Evolutionary conservation across 768 basidiomycete genomes (phyloP).

Genomic region (Megacollybia marginata): DNA sequence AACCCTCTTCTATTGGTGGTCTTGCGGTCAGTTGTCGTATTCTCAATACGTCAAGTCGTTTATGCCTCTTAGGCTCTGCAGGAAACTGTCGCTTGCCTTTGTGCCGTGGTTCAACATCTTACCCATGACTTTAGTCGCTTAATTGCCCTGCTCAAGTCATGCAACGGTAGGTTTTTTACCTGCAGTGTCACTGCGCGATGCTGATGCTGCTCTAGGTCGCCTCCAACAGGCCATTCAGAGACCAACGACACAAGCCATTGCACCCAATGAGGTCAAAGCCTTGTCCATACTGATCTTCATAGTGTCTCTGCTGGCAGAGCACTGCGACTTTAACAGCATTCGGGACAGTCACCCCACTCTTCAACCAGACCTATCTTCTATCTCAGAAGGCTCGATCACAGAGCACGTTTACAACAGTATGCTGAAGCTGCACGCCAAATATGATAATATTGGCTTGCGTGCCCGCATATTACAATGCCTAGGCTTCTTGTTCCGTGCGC

Average conservation of each 20-base stretch:
- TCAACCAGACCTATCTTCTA: background rate
- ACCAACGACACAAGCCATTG: conserved; percentile 30
- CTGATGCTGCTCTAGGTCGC: conserved; percentile 36
- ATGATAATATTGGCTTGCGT: conserved; percentile 48
- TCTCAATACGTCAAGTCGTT: background rate
- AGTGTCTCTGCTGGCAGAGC: conserved; percentile 76
- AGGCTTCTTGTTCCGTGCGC: conserved; percentile 87
- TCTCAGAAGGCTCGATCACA: conserved; percentile 58
- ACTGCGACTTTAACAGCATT: conserved; percentile 81
- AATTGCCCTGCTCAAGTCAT: conserved; percentile 76
- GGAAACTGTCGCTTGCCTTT: conserved; percentile 90
- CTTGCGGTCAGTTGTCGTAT: conserved; percentile 41
- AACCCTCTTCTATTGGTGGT: conserved; percentile 64
- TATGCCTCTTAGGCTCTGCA: conserved; percentile 56
- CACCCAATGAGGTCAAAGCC: conserved; percentile 42
- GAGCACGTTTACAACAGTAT: conserved; percentile 77
- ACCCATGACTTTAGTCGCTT: conserved; percentile 82
- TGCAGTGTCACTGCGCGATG: background rate
- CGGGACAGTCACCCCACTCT: conserved; percentile 39
- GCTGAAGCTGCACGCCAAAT: conserved; percentile 65
- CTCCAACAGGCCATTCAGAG: conserved; percentile 50
- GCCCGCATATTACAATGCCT: conserved; percentile 80
- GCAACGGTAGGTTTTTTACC: conserved; percentile 50
- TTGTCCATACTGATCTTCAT: conserved; percentile 77
- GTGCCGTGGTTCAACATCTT: conserved; percentile 72